A percentile compares a stretch with the other conserved stretches of the same genome.
Conservation (phyloP, 1,284 basidiomycete genomes). For the Puccinia coronata region DNA sequence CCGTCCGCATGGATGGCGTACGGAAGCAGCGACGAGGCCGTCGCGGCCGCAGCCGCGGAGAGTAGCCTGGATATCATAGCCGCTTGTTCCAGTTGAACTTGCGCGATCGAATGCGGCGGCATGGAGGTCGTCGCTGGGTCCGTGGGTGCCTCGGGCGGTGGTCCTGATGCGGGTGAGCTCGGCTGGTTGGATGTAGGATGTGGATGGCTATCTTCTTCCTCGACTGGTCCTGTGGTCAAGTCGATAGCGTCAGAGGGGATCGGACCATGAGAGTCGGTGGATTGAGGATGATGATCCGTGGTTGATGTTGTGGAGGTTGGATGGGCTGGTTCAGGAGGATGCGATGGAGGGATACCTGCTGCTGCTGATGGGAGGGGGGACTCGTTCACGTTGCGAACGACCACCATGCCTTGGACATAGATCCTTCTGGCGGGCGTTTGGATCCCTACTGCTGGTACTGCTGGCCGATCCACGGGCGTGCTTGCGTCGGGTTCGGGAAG, state of each 20-base stretch:
- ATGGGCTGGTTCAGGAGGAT: background rate
- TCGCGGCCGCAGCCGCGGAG: slow-evolving; percentile 24
- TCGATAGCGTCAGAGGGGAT: background rate
- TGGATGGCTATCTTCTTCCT: background rate
- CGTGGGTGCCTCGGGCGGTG: background rate
- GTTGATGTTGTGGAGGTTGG: background rate
- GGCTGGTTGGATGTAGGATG: background rate
- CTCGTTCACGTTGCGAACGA: slow-evolving; percentile 17
- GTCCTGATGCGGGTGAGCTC: background rate
- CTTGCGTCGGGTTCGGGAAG: background rate
- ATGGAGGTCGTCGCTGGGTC: background rate
- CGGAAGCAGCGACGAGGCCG: slow-evolving; percentile 21
- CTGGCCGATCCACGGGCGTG: background rate
- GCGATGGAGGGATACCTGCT: background rate
- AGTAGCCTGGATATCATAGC: slow-evolving; percentile 23
- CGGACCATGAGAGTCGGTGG: background rate
- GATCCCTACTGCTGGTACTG: background rate
- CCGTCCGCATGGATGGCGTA: slow-evolving; percentile 23
- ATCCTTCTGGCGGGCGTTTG: slow-evolving; percentile 23
- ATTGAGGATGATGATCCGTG: slow-evolving; percentile 1
- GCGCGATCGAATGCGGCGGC: background rate
- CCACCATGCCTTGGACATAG: slow-evolving; percentile 35
- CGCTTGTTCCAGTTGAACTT: slow-evolving; percentile 10
- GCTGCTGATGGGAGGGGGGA: background rate
- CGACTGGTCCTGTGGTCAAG: background rate